Base-by-base conservation (phyloP, 1,284 basidiomycete species). In the Sanguinoderma infundibulare region DNA sequence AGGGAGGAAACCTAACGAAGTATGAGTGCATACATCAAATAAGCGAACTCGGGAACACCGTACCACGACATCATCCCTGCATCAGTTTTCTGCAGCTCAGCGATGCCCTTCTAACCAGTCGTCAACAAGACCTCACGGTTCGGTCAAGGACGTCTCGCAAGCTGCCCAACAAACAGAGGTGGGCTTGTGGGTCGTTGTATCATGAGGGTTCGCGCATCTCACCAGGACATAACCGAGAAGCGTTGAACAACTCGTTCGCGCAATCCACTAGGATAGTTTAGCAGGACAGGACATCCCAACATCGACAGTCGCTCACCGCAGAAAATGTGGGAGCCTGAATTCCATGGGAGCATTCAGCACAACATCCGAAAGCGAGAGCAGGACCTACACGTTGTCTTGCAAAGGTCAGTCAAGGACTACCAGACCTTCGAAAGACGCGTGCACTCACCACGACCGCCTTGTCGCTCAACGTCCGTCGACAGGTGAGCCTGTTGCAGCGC, bases 21-120 rank as follows among this genome's bases (percentile, higher is more conserved):
- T 46, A 20, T 28, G 4, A 26, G 12, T 20, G 24, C 20, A 20
- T n/a, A 20, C 10, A 34, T 22, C 2, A 34, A 34, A 24, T 5
- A 20, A 20, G 14, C 9, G 8, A n/a, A 10, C 24, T 36, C 42
- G 54, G 20, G 63, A 34, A 1, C n/a, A n/a, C 22, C 60, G 36
- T 75, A 92, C 91, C 64, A 94, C 91, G 30, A 94, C 89, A 66
- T 95, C 92, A 70, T 95, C 92, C 15, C 92, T 94, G 59, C 34
- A 15, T 6, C 1, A 1, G 17, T n/a, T 36, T 12, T 39, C 44
- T 42, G 30, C 26, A 10, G 2, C 24, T 20, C 20, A 52, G 42
- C 15, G 7, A 32, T 0, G 10, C 28, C 24, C 2, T 49, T 56
- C 40, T 35, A 57, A 44, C 59, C 49, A n/a, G 51, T 9, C 2